Evolutionary conservation across 2,329 filamentous ascomycete species (phyloP), one percentile per base, ranked within the genome.

Genomic region (Fusarium subtropicale): DNA sequence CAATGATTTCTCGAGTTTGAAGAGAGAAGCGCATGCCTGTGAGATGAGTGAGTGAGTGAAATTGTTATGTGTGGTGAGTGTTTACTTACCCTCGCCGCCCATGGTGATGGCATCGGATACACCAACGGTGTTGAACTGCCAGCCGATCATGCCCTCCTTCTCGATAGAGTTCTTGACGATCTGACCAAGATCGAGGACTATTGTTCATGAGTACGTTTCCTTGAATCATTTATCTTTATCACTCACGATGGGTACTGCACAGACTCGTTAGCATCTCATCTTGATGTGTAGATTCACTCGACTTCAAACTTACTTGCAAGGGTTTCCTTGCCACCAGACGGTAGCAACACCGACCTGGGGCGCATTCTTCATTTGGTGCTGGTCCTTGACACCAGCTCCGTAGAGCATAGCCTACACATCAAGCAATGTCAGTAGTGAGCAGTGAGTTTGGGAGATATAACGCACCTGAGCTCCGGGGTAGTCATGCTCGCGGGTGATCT

Each of bases 291-390:
- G n/a, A 41, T 22, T n/a, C 24, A 6, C 18, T 34, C 50, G 13
- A n/a, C 13, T 41, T n/a, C 10, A 31, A 11, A 86, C 90, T 81
- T 80, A 92, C 90, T 97, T 97, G 88, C 94, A 97, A 38, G 95
- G 93, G 78, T 97, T 97, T 30, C 95, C 95, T 81, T 97, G 94
- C 94, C 94, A 98, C 94, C 94, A 97, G 7, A 97, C 92, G 7
- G 92, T 94, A 10, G 94, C 91, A 76, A 97, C 89, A 60, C 95
- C 95, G 28, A 98, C 92, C 69, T 98, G 95, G 15, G 95, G 93
- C 55, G 92, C 91, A 60, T 87, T 95, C 81, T 95, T 94, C 92
- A 98, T 97, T 75, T 90, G 89, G 58, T 96, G 85, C 74, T 89
- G 86, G 76, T 93, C 88, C 2, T 94, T 92, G 34, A 98, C 92